These are phyloP conservation scores for Aspergillus persii DNA, from an alignment of 2,329 filamentous ascomycete species.

Conservation along the genomic window DNA sequence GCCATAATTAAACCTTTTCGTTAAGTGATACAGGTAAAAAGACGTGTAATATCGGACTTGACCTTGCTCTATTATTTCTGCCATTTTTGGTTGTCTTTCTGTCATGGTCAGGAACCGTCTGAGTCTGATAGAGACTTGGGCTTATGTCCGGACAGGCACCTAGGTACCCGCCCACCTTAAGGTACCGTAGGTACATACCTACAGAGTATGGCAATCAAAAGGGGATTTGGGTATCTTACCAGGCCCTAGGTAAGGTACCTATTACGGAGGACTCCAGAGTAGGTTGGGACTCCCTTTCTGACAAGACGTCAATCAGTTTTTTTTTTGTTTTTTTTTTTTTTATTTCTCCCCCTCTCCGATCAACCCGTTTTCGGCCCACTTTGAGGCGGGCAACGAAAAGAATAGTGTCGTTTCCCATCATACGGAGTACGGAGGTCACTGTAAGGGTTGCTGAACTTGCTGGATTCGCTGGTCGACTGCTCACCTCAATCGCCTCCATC, in stretches of 20 bases:
- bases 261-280: too few relatives aligned
- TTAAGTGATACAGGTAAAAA: too few relatives aligned
- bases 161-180: not conserved
- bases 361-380: constrained; percentile 18
- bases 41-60: too few relatives aligned
- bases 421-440: not conserved
- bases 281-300: constrained; percentile 8
- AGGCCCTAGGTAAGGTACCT: not conserved
- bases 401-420: constrained; percentile 15
- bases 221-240: not conserved
- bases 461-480: constrained; percentile 11
- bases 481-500: constrained; percentile 14
- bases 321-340: not conserved
- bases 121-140: not conserved
- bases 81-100: not conserved
- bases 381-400: constrained; percentile 14
- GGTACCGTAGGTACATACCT: too few relatives aligned
- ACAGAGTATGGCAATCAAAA: not conserved
- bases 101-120: not conserved
- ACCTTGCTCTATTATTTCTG: too few relatives aligned
- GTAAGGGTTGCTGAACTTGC: constrained; percentile 1
- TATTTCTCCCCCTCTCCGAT: constrained; percentile 9
- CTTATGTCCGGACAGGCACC: not conserved
- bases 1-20: too few relatives aligned
- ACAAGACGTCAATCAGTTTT: constrained; percentile 17